These are phyloP conservation scores for Periconia sp. DNA, from an alignment of 2,329 filamentous ascomycete species.

Conservation along the genomic window DNA sequence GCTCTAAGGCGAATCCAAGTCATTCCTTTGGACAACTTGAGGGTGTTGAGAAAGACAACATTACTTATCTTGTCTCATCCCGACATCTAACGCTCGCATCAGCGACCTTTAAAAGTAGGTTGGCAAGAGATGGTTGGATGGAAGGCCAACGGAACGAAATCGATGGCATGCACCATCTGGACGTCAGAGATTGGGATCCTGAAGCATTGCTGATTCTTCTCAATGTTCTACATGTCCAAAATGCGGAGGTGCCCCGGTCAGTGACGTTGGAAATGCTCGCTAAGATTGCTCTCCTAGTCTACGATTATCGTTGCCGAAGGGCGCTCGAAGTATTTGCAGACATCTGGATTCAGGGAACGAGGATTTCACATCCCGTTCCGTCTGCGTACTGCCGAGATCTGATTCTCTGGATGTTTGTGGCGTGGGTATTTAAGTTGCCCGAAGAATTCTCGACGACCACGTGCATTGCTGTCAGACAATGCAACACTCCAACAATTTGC, in stretches of 20 bases:
- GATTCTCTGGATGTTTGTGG: conserved; percentile 30
- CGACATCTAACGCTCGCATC: conserved; percentile 2
- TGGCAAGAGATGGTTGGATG: not conserved
- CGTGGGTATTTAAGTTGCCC: conserved; percentile 24
- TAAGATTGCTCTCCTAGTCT: conserved; percentile 53
- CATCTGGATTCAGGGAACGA: conserved; percentile 48
- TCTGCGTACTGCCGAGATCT: conserved; percentile 18
- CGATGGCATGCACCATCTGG: conserved; percentile 12
- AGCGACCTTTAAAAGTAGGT: not conserved
- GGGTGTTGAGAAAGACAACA: not conserved
- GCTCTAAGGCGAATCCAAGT: too few relatives aligned
- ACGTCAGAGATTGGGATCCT: conserved; percentile 32
- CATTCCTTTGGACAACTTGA: too few relatives aligned
- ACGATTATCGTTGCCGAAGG: conserved; percentile 51
- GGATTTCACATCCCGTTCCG: conserved; percentile 5
- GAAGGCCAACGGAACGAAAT: not conserved
- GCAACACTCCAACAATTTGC: conserved; percentile 3
- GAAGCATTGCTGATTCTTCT: conserved; percentile 50
- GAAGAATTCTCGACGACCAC: conserved; percentile 17
- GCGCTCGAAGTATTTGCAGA: conserved; percentile 51
- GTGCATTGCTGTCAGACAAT: conserved; percentile 4
- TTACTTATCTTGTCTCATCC: conserved; percentile 5
- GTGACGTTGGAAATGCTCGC: conserved; percentile 50
- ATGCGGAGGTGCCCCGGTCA: conserved; percentile 44
- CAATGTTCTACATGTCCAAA: conserved; percentile 54